Evolutionary conservation across 805 yeast species (phyloP), one percentile per base, ranked within the genome.

Genomic region (Nakazawaea ishiwadae): DNA sequence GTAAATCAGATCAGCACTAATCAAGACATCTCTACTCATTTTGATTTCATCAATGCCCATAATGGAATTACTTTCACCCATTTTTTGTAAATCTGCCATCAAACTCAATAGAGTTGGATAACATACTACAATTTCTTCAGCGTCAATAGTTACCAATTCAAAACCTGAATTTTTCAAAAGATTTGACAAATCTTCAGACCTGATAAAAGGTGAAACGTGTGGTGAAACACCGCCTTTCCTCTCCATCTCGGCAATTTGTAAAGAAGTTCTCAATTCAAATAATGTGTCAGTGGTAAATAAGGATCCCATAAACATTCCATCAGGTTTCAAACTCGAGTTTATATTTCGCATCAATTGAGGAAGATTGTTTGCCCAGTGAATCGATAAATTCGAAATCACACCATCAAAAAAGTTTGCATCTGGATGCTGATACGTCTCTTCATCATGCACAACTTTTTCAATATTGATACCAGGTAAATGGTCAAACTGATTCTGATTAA

Each of bases 301-400:
- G 17, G 88, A 75, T 2, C 85, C 95, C 69, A 87, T 71, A 50
- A 87, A 84, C 53, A 89, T 66, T 2, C 95, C 91, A 58, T 87
- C 95, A 2, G 91, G 91, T 45, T 75, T 76, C 28, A 87, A 65
- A 19, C 84, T 69, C 4, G 62, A 54, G 54, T 79, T 75, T 49
- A 86, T 70, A 45, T 75, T 69, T 14, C 60, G 58, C 39, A 86
- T 68, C 2, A 77, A 74, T 1, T 69, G 66, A 0, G 95, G 95
- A n/a, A 87, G 68, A 51, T 87, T 90, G 53, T 87, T 87, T 44
- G 84, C 78, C 96, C 96, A 87, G 58, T 87, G 95, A 55, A 87
- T 55, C 17, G 85, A 73, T 48, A 85, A 58, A 55, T 84, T 85
- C 2, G 89, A 80, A 3, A 87, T 57, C 2, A 86, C 84, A 3